Percentiles rank a stretch among this genome's conserved stretches.
Conservation (phyloP, 176 grass and related monocot species). For the Zoysia pacifica region DNA sequence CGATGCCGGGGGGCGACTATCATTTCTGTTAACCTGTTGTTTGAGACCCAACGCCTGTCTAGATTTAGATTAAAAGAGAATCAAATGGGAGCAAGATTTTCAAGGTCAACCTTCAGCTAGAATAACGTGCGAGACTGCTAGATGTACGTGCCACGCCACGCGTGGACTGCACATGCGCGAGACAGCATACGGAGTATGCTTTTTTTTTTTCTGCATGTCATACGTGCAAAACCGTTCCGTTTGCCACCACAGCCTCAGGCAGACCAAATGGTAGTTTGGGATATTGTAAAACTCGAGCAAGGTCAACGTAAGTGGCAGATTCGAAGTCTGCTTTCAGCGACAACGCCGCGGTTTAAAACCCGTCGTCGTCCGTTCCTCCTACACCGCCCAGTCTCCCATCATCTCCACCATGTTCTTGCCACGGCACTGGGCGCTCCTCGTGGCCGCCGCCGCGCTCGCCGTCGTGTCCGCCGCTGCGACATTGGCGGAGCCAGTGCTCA, state of each 20-base stretch:
- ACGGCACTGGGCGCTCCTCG: conserved; percentile 6
- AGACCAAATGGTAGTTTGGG: not conserved
- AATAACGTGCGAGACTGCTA: conserved; percentile 24
- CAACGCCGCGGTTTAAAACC: conserved; percentile 14
- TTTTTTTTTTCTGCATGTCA: not conserved
- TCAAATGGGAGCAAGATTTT: not conserved
- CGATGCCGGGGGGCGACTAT: not conserved
- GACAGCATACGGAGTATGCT: too few relatives aligned
- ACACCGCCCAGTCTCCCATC: not conserved
- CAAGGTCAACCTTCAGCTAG: conserved; percentile 37
- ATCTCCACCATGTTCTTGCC: conserved; percentile 4
- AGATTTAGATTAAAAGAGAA: not conserved
- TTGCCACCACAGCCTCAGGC: not conserved
- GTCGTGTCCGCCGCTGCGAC: not conserved
- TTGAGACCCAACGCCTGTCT: not conserved
- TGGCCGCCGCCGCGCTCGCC: not conserved
- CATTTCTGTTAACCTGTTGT: not conserved
- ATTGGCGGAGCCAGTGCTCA: not conserved
- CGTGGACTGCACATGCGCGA: not conserved
- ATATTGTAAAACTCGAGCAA: not conserved
- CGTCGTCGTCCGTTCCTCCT: conserved; percentile 2
- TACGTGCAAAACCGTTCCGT: not conserved
- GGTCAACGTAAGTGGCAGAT: too few relatives aligned
- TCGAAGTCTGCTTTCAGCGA: not conserved
- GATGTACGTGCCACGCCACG: conserved; percentile 11